These are phyloP conservation scores for Rhamnella rubrinervis DNA, from an alignment of 331 rosid species.

Conservation along the genomic window DNA sequence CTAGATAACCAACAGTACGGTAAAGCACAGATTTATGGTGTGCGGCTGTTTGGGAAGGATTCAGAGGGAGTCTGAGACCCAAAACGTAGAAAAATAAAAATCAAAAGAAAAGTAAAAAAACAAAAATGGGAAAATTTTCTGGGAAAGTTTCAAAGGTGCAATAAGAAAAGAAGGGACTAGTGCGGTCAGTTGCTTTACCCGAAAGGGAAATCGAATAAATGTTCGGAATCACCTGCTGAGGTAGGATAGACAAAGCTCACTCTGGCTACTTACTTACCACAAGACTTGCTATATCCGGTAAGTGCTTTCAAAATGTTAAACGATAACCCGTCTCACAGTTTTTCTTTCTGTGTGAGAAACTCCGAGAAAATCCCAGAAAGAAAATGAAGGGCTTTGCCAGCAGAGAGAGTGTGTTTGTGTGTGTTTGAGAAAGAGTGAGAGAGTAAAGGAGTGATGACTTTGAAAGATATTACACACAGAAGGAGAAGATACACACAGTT, in stretches of 20 bases:
- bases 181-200: slow-evolving; percentile 34
- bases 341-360: slow-evolving; percentile 1
- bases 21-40: slow-evolving; percentile 4
- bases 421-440: not conserved
- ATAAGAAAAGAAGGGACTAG: slow-evolving; percentile 3
- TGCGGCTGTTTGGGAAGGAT: not conserved
- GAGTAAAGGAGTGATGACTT: not conserved
- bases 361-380: slow-evolving; percentile 6
- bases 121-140: slow-evolving; percentile 32
- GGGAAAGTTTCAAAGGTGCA: slow-evolving; percentile 22
- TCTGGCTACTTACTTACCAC: not conserved
- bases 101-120: not conserved
- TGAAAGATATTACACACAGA: slow-evolving; percentile 18
- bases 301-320: not conserved
- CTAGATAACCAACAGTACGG: slow-evolving; percentile 33
- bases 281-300: not conserved
- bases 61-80: slow-evolving; percentile 6
- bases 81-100: not conserved
- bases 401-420: not conserved
- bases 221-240: slow-evolving; percentile 22
- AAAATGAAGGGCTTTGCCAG: not conserved
- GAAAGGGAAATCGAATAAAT: slow-evolving; percentile 42
- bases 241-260: not conserved
- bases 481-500: slow-evolving; percentile 16
- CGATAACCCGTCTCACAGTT: not conserved